Evolutionary conservation across 441 rosid species (phyloP).

Genomic region (Croton setiger): DNA sequence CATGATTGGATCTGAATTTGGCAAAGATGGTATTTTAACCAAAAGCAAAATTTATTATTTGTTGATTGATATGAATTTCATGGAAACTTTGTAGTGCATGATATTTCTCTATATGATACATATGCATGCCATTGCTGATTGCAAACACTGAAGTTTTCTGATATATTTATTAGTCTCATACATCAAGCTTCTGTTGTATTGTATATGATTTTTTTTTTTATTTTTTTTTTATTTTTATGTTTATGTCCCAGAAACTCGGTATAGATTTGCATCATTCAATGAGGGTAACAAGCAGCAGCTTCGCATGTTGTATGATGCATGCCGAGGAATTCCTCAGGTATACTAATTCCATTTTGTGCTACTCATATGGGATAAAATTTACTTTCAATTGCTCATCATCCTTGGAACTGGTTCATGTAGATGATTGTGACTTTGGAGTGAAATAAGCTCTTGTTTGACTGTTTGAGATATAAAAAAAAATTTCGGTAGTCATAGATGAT

Average conservation of each 20-base stretch:
- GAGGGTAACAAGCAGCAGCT: conserved; percentile 55
- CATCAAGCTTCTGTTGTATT: background rate
- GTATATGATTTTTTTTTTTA: background rate
- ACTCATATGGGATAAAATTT: conserved; percentile 12
- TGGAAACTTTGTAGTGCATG: background rate
- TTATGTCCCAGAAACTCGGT: conserved; percentile 38
- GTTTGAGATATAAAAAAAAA: background rate
- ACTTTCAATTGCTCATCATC: background rate
- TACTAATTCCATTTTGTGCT: conserved; percentile 8
- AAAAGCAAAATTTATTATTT: background rate
- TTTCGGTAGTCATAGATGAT: background rate
- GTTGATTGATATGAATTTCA: background rate
- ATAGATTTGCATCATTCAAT: conserved; percentile 39
- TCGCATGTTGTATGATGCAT: conserved; percentile 42
- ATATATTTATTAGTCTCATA: background rate
- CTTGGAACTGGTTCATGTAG: background rate
- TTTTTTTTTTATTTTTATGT: background rate
- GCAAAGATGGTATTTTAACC: no score
- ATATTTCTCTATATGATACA: background rate
- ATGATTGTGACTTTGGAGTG: background rate
- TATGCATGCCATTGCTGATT: background rate
- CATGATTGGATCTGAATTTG: no score
- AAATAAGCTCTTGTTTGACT: no score
- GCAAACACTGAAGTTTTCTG: background rate
- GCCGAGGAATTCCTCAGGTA: conserved; percentile 60